These are phyloP conservation scores for Carpinus viminea DNA, from an alignment of 306 rosid species.

Conservation along the genomic window DNA sequence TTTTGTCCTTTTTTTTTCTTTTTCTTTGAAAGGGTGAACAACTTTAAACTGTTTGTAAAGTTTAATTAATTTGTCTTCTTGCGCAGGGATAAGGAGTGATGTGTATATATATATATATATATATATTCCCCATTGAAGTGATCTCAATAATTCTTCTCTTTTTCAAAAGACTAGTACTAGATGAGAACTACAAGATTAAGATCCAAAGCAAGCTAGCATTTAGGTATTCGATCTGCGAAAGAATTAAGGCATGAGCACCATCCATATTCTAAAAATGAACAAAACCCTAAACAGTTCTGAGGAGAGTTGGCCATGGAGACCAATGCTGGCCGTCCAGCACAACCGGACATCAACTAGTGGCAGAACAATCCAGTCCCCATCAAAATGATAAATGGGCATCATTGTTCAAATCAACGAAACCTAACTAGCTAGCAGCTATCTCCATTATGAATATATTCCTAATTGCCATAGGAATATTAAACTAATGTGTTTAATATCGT, in stretches of 20 bases:
- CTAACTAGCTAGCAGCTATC: not conserved
- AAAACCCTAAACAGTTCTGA: not conserved
- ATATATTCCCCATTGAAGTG: too few relatives aligned
- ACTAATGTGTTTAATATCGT: not conserved
- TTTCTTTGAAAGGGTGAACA: not conserved
- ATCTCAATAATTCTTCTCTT: not conserved
- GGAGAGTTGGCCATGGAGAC: not conserved
- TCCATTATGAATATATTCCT: constrained; percentile 1
- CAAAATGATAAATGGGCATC: constrained; percentile 1
- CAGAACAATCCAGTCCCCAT: constrained; percentile 19
- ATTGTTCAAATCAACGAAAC: not conserved
- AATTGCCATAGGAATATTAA: not conserved
- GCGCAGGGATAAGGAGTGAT: not conserved
- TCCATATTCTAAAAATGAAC: not conserved
- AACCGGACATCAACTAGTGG: constrained; percentile 27
- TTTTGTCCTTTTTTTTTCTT: not conserved
- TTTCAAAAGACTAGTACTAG: not conserved
- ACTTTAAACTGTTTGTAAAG: not conserved
- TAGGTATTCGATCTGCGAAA: not conserved
- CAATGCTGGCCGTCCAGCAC: constrained; percentile 6
- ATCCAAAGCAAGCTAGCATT: not conserved
- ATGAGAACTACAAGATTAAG: not conserved
- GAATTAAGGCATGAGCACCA: not conserved
- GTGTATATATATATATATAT: too few relatives aligned
- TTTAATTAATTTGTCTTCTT: not conserved